Evolutionary conservation across 768 basidiomycete species (phyloP).

Genomic region (Russula olivacea): DNA sequence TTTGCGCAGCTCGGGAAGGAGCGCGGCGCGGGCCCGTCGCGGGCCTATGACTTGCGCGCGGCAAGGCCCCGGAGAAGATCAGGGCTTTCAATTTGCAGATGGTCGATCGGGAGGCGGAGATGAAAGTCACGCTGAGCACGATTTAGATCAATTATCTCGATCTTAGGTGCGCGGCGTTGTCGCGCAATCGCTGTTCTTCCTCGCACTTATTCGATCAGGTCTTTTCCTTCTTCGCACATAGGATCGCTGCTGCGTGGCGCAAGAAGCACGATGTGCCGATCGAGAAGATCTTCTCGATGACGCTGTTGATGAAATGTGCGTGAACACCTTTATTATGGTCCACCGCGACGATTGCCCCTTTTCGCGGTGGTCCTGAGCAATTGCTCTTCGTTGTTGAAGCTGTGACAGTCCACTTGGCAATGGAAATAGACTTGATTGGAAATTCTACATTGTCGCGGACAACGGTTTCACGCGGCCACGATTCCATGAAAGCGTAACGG

Average conservation of each 20-base stretch:
- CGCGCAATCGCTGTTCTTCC: not conserved
- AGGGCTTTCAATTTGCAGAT: slow-evolving; percentile 83
- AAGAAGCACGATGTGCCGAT: slow-evolving; percentile 86
- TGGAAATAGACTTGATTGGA: slow-evolving; percentile 75
- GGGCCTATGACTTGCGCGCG: slow-evolving; percentile 40
- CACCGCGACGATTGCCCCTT: not conserved
- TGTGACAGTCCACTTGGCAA: slow-evolving; percentile 78
- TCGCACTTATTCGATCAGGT: not conserved
- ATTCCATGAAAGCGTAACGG: not conserved
- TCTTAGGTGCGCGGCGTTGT: slow-evolving; percentile 49
- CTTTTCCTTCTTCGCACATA: slow-evolving; percentile 37
- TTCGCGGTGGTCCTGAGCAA: not conserved
- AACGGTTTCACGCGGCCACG: not conserved
- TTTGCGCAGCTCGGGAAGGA: slow-evolving; percentile 72
- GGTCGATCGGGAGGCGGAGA: slow-evolving; percentile 88
- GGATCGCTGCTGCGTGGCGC: slow-evolving; percentile 76
- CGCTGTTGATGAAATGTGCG: slow-evolving; percentile 78
- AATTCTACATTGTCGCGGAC: slow-evolving; percentile 45
- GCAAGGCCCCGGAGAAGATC: slow-evolving; percentile 70
- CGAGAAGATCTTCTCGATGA: slow-evolving; percentile 88
- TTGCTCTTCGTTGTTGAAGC: not conserved
- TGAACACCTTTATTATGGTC: slow-evolving; percentile 12
- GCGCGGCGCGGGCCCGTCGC: slow-evolving; percentile 49
- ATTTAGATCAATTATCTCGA: slow-evolving; percentile 99
- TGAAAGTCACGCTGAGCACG: slow-evolving; percentile 73